A percentile compares a stretch with the other conserved stretches of the same genome.
These are phyloP conservation scores for Clonostachys chloroleuca DNA, from an alignment of 2,329 filamentous ascomycete genomes.

Conservation along the genomic window DNA sequence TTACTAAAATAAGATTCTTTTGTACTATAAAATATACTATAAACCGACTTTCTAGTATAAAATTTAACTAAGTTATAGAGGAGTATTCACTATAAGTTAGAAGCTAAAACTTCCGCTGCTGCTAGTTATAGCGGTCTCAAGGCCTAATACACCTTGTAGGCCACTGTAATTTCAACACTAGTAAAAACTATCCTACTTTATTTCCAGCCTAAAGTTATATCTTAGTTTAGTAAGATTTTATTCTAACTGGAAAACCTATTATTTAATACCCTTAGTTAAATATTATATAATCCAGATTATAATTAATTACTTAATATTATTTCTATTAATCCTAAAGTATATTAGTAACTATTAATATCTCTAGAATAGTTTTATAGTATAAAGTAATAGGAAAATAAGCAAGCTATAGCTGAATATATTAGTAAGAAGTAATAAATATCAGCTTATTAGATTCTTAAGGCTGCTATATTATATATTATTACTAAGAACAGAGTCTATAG, in stretches of 20 bases:
- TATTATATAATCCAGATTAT: neutral
- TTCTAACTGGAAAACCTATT: neutral
- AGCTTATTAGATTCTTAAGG: neutral
- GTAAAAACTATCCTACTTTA: neutral
- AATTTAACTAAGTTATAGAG: no score
- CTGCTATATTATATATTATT: neutral
- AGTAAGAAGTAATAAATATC: neutral
- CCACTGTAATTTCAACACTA: no score
- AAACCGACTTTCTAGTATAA: no score
- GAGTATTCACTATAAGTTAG: no score
- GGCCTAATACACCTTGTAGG: no score
- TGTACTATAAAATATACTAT: no score
- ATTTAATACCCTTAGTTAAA: neutral
- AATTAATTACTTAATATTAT: neutral
- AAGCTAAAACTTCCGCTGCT: no score
- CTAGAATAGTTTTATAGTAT: neutral
- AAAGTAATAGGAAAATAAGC: neutral
- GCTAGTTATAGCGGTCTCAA: no score
- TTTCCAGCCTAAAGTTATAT: neutral
- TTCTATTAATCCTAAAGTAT: neutral
- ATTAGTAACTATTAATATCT: neutral
- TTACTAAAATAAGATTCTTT: no score
- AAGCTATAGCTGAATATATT: neutral
- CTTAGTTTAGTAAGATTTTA: neutral
- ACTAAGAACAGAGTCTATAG: neutral